Percentiles rank a stretch among this genome's conserved stretches.
Evolutionary conservation across 441 rosid genomes (phyloP).

Genomic region (Geranium incanum): DNA sequence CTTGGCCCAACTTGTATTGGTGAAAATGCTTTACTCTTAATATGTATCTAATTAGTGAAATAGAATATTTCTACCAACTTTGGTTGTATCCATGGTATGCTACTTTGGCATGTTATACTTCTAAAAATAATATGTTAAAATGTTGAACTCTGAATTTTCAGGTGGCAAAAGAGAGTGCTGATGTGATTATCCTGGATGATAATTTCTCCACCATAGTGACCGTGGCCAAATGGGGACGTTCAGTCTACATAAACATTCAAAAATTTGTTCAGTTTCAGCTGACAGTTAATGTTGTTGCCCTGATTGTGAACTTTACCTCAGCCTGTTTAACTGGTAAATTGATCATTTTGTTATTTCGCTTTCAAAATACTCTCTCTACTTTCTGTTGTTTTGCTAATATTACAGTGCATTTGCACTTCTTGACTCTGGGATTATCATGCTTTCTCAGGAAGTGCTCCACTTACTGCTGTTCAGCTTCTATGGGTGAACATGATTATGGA

Average conservation of each 20-base stretch:
- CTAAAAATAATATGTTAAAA: slow-evolving; percentile 5
- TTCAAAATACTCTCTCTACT: no score
- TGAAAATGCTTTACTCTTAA: no score
- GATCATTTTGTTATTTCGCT: no score
- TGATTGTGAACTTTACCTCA: slow-evolving; percentile 48
- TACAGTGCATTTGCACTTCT: no score
- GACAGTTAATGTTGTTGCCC: slow-evolving; percentile 47
- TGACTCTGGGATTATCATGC: no score
- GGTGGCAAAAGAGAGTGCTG: slow-evolving; percentile 64
- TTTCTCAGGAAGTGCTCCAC: slow-evolving; percentile 34
- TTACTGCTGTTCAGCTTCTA: slow-evolving; percentile 48
- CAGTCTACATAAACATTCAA: slow-evolving; percentile 45
- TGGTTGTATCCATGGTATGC: no score
- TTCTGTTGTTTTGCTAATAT: no score
- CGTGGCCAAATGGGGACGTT: slow-evolving; percentile 54
- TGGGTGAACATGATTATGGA: slow-evolving; percentile 65
- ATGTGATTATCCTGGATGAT: slow-evolving; percentile 46
- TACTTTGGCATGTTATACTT: background rate
- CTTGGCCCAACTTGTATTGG: no score
- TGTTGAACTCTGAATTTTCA: slow-evolving; percentile 18
- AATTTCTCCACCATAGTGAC: slow-evolving; percentile 44
- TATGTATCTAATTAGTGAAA: no score
- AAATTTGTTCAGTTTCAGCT: slow-evolving; percentile 52
- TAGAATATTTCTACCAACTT: no score
- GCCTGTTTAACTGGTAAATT: slow-evolving; percentile 45